Conservation (phyloP, 768 basidiomycete species). For the Hypholoma sublateritium region DNA sequence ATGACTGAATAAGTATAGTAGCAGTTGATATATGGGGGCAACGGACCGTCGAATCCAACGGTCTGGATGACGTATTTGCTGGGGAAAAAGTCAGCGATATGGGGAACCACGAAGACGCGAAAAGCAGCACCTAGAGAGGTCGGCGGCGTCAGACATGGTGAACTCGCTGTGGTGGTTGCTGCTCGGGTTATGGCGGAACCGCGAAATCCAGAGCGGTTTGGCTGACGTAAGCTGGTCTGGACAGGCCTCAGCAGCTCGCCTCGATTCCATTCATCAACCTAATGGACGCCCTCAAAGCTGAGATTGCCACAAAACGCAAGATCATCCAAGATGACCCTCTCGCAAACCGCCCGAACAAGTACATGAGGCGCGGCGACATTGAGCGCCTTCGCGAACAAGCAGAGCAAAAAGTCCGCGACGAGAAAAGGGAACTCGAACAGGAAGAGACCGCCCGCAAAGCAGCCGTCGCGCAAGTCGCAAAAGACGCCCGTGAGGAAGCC, state of each 20-base stretch:
- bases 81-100: conserved; percentile 7
- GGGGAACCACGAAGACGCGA: not conserved
- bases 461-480: conserved; percentile 21
- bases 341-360: conserved; percentile 66
- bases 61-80: conserved; percentile 93
- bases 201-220: conserved; percentile 13
- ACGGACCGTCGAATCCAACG: conserved; percentile 87
- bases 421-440: conserved; percentile 21
- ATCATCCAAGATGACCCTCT: conserved; percentile 49
- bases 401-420: conserved; percentile 37
- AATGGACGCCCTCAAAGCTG: conserved; percentile 92
- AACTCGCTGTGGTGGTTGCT: conserved; percentile 26
- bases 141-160: conserved; percentile 60
- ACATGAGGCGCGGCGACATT: conserved; percentile 89
- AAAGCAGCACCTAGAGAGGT: conserved; percentile 51
- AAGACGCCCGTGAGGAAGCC: conserved; percentile 21
- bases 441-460: conserved; percentile 39
- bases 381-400: conserved; percentile 65
- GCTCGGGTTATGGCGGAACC: conserved; percentile 43
- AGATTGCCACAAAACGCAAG: conserved; percentile 88
- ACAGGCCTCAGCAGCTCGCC: conserved; percentile 11
- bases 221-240: conserved; percentile 37
- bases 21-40: not conserved
- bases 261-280: conserved; percentile 10
- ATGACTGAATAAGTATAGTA: conserved; percentile 11